Evolutionary conservation across 1,284 basidiomycete species (phyloP), one percentile per base, ranked within the genome.

Genomic region (Melampsora americana): DNA sequence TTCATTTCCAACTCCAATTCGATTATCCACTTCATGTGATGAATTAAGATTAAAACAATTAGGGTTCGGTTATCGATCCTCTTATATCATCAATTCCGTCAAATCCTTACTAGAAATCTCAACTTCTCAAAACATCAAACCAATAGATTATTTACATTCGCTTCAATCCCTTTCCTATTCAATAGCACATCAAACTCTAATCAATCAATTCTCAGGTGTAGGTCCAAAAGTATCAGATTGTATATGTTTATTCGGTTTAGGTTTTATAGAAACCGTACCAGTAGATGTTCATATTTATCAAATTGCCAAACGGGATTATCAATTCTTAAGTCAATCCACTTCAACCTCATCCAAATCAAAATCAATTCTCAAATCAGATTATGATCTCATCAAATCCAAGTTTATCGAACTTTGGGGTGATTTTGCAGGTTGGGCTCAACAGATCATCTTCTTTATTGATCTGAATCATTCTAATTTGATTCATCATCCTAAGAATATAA

Each of bases 141-240:
- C 78, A 80, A 12, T 87, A 89, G 77, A 83, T 84, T 18, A 84
- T 89, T 0, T 88, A 90, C 77, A 80, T 18, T 44, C 42, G 66
- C 23, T 83, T 81, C 1, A 12, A 5, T 9, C 1, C 39, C 70
- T 92, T 89, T 86, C 85, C 93, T 4, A 79, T 83, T 73, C 84
- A 84, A 1, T 83, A 93, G n/a, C 86, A 91, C 73, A 80, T 80
- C 0, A 78, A 83, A 77, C 80, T 82, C 26, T 91, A 90, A 2
- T 99, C 26, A 84, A 96, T 50, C 89, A 87, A 80, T 88, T 93
- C 79, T 88, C 92, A 61, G 96, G 96, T 0, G 92, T 99, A 0
- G 96, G 96, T 0, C 87, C 93, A 46, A 99, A 99, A 83, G 94
- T 97, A 0, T 93, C 92, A 0, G 95, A 98, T 82, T 99, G 96